Conservation (phyloP, 1,139 yeast genomes). For the Candida pseudocylindracea region DNA sequence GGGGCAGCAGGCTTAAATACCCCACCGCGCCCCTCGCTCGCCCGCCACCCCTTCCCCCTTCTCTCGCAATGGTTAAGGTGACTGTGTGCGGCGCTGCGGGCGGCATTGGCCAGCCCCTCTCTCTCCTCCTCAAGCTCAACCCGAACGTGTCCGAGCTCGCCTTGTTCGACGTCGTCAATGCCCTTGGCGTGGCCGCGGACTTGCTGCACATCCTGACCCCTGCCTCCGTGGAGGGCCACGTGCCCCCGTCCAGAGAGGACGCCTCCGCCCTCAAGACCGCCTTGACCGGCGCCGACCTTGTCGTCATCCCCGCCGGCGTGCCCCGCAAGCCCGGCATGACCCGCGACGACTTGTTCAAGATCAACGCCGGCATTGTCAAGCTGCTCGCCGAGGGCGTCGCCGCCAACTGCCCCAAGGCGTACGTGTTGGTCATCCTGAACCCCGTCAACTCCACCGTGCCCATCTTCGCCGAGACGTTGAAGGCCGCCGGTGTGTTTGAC, state of each 20-base stretch:
- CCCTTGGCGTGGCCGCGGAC: slow-evolving; percentile 55
- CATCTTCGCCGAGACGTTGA: slow-evolving; percentile 50
- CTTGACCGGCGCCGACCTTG: slow-evolving; percentile 31
- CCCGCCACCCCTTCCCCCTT: no score
- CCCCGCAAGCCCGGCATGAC: slow-evolving; percentile 72
- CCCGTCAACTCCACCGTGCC: slow-evolving; percentile 65
- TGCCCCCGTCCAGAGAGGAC: slow-evolving; percentile 26
- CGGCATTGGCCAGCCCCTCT: slow-evolving; percentile 62
- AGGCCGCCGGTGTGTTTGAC: slow-evolving; percentile 34
- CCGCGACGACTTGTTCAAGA: slow-evolving; percentile 52
- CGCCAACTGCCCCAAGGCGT: slow-evolving; percentile 34
- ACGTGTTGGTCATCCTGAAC: slow-evolving; percentile 45
- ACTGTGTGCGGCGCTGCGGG: slow-evolving; percentile 67
- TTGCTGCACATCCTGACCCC: slow-evolving; percentile 46
- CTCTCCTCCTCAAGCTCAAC: slow-evolving; percentile 37
- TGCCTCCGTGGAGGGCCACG: slow-evolving; percentile 32
- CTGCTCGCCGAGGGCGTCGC: slow-evolving; percentile 37
- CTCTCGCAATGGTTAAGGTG: slow-evolving; percentile 18
- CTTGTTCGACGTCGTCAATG: slow-evolving; percentile 44
- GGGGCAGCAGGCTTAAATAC: no score
- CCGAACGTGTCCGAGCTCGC: slow-evolving; percentile 31
- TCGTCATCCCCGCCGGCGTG: slow-evolving; percentile 63
- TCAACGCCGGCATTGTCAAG: slow-evolving; percentile 48
- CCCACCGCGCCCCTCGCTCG: no score
- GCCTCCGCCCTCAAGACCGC: slow-evolving; percentile 24